Base-by-base conservation (phyloP, 148 eudicot species). In the Camellia granthamiana region DNA sequence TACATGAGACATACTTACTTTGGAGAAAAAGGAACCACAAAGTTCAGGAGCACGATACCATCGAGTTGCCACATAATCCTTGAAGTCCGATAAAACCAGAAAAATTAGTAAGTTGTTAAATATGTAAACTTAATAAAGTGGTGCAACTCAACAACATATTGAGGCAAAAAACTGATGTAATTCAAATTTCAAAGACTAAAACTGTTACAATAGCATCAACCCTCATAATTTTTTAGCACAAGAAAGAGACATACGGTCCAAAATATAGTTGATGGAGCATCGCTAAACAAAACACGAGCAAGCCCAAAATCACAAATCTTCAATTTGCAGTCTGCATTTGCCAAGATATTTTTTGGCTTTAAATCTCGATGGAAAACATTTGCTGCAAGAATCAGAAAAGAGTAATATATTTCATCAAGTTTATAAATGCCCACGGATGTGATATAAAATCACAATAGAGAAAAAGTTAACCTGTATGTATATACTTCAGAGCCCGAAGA, bases 11-110 rank as follows among this genome's bases (percentile, higher is more conserved):
- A 5, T 44, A 78, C 90, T 87, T 86, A 90, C 98, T 83, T 95
- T 95, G 63, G 98, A 95, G 89, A 93, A 93, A 86, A 95, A 95
- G 7, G 98, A 95, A 77, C 98, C 98, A 79, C 98, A 95, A 18
- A 95, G 97, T 87, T 95, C 97, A 66, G 98, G 98, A 87, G 98
- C 98, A 80, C 97, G 96, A 84, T 95, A 93, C 98, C 98, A 95
- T 86, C 96, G 85, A 75, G 98, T 95, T 80, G 98, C 98, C 81
- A 95, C 96, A 77, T 93, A 95, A 82, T 93, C 97, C 98, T 95
- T 42, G 75, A 81, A 60, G 85, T 23, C 54, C 73, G 41, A 75
- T 51, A 72, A 6, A 0, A 79, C 78, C 52, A 87, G 60, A 74
- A 78, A 65, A 41, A 81, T 65, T 6, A 67, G 59, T 46, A 51